Percentiles rank a stretch among this genome's conserved stretches.
Conservation (phyloP, 2,329 filamentous ascomycete species). For the Curvularia sp. region DNA sequence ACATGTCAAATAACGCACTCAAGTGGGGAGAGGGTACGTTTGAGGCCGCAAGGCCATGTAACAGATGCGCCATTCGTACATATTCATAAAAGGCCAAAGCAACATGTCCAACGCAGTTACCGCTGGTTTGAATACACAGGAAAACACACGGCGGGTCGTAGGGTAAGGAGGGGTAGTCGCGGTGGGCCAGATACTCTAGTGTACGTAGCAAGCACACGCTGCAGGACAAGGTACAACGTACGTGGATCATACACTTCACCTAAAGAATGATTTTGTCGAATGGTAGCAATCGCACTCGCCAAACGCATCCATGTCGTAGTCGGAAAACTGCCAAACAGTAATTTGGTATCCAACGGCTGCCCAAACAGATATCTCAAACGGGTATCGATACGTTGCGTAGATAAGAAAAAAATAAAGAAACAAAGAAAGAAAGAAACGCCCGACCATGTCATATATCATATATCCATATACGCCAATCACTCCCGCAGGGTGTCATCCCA, state of each 20-base stretch:
- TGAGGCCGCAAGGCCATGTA: background rate
- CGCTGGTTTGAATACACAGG: background rate
- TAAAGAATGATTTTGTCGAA: background rate
- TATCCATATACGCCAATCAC: slow-evolving; percentile 28
- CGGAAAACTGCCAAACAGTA: slow-evolving; percentile 14
- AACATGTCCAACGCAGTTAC: background rate
- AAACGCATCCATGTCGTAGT: slow-evolving; percentile 11
- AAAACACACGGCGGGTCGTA: background rate
- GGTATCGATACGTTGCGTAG: slow-evolving; percentile 44
- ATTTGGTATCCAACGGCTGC: slow-evolving; percentile 12
- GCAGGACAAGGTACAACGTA: slow-evolving; percentile 9
- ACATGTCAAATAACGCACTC: slow-evolving; percentile 13
- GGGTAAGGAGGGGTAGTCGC: slow-evolving; percentile 1
- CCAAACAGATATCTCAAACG: slow-evolving; percentile 33
- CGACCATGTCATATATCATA: slow-evolving; percentile 19
- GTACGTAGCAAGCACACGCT: background rate
- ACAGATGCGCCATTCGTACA: background rate
- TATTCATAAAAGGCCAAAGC: background rate
- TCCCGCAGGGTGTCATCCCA: slow-evolving; percentile 75
- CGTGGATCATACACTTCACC: slow-evolving; percentile 4
- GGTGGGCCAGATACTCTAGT: slow-evolving; percentile 2
- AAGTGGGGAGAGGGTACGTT: background rate
- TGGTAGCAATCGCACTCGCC: slow-evolving; percentile 11
- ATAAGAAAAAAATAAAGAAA: slow-evolving; percentile 29
- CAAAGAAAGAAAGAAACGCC: slow-evolving; percentile 21